These are phyloP conservation scores for Trypanosoma congolense DNA, from an alignment of 208 protist species.

Conservation along the genomic window DNA sequence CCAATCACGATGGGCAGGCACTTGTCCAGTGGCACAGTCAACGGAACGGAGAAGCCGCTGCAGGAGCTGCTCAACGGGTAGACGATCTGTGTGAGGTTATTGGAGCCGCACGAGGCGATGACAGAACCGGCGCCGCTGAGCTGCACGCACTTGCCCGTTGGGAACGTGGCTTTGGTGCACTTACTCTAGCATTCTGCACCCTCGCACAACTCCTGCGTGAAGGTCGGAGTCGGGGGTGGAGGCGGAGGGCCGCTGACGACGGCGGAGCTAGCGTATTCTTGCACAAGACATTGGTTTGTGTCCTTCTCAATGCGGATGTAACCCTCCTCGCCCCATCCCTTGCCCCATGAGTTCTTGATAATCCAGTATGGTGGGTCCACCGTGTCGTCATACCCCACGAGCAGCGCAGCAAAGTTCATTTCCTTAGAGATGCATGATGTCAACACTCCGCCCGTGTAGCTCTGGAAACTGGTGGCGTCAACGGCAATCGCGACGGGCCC, in stretches of 20 bases:
- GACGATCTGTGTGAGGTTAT: conserved; percentile 23
- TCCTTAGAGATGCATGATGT: conserved; percentile 7
- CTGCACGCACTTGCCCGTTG: conserved; percentile 32
- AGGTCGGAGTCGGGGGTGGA: conserved; percentile 1
- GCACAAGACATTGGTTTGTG: conserved; percentile 5
- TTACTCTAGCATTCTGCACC: conserved; percentile 3
- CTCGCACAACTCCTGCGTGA: conserved; percentile 27
- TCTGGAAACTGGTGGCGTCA: conserved; percentile 2
- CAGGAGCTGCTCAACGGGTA: conserved; percentile 29
- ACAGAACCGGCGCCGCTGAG: conserved; percentile 28
- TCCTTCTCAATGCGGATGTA: conserved; percentile 10
- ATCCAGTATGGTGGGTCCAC: conserved; percentile 72
- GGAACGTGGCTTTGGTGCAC: conserved; percentile 34
- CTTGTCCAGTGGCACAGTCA: conserved; percentile 34
- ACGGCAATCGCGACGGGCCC: conserved; percentile 67
- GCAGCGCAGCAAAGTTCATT: not conserved
- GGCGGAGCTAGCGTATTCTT: not conserved
- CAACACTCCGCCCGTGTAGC: not conserved
- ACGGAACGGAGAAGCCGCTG: conserved; percentile 19
- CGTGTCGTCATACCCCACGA: conserved; percentile 40
- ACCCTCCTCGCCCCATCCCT: conserved; percentile 1
- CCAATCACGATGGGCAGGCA: conserved; percentile 46
- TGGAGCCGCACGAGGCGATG: conserved; percentile 33
- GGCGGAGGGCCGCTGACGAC: conserved; percentile 1
- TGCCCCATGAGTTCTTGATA: conserved; percentile 77